phyloP scores from a whole-genome alignment of 129 eudicot genomes.

The Silybum marianum region DNA sequence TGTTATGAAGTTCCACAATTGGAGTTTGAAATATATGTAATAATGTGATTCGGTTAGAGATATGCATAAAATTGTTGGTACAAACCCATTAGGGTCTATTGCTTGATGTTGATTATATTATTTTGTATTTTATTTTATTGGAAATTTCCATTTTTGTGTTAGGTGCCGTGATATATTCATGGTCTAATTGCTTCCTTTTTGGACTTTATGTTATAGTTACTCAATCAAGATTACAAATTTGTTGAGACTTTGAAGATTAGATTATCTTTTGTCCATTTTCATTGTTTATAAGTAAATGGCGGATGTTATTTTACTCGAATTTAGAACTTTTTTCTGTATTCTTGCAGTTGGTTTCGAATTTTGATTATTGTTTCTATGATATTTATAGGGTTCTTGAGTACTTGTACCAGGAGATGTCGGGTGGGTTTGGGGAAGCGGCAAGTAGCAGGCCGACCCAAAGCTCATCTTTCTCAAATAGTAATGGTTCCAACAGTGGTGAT shows the following conservation, averaged over 20 bases:
- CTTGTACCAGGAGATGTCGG: conserved; percentile 46
- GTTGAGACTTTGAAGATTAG: not conserved
- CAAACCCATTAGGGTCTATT: too few species aligned
- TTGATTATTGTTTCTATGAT: conserved; percentile 21
- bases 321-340: not conserved
- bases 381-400: conserved; percentile 29
- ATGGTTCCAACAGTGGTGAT: conserved; percentile 48
- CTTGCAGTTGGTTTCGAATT: not conserved
- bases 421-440: conserved; percentile 66
- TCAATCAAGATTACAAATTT: not conserved
- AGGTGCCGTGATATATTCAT: not conserved
- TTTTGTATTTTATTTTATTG: not conserved
- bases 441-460: conserved; percentile 52
- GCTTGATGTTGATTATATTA: not conserved
- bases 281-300: not conserved
- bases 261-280: not conserved
- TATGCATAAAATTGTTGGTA: not conserved
- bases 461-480: conserved; percentile 50
- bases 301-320: not conserved
- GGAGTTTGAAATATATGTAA: conserved; percentile 1
- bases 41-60: not conserved
- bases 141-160: not conserved
- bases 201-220: not conserved
- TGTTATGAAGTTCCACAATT: not conserved
- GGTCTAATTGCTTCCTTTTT: not conserved